phyloP scores from a whole-genome alignment of 176 grass and related monocot species.

The Aechmea fasciata region DNA sequence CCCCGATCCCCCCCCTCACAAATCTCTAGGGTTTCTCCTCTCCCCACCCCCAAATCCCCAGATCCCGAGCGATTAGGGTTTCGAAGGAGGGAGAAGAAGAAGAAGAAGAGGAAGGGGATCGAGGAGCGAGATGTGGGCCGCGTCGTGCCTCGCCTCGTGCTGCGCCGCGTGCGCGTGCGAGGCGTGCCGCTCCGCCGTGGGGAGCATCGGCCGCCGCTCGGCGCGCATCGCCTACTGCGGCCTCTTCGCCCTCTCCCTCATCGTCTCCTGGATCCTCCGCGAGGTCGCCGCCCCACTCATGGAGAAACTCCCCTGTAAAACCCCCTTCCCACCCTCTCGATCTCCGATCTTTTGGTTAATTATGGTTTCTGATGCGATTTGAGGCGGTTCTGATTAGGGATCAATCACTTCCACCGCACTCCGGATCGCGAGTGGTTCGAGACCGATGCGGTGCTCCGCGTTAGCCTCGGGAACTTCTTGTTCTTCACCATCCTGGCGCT shows the following conservation, averaged over 20 bases:
- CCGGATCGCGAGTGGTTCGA: constrained; percentile 99
- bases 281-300: constrained; percentile 96
- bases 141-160: constrained; percentile 97
- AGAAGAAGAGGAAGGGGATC: constrained; percentile 3
- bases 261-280: constrained; percentile 86
- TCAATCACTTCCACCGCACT: constrained; percentile 94
- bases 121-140: constrained; percentile 66
- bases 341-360: background rate
- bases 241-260: constrained; percentile 95
- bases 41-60: constrained; percentile 27
- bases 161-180: constrained; percentile 99
- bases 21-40: constrained; percentile 15
- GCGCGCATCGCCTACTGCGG: constrained; percentile 99
- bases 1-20: background rate
- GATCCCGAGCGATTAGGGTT: constrained; percentile 7
- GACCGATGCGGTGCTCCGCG: constrained; percentile 95
- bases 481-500: constrained; percentile 93
- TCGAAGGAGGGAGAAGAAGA: background rate
- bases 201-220: constrained; percentile 92
- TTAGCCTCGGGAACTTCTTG: constrained; percentile 92
- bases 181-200: constrained; percentile 91
- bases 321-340: background rate
- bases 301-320: constrained; percentile 77
- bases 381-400: constrained; percentile 35
- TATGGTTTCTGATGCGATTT: background rate